These are phyloP conservation scores for Russula olivacea DNA, from an alignment of 768 basidiomycete genomes.

Conservation along the genomic window DNA sequence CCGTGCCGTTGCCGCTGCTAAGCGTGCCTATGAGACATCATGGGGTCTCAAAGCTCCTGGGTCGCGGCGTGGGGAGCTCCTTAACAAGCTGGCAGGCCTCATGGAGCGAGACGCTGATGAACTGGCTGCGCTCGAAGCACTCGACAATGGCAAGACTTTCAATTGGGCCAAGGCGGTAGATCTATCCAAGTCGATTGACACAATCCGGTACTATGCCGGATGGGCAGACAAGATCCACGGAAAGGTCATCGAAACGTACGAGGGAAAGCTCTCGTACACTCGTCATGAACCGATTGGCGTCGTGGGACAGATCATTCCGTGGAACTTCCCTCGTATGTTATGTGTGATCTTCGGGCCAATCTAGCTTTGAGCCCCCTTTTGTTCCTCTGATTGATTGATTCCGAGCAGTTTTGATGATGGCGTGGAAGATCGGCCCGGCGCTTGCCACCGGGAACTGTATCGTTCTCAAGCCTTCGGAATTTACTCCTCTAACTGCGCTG, in stretches of 20 bases:
- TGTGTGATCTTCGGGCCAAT: conserved; percentile 17
- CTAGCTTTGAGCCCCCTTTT: not conserved
- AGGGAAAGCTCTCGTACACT: conserved; percentile 50
- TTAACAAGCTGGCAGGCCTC: conserved; percentile 58
- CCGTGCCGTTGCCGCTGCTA: conserved; percentile 61
- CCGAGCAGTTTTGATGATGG: conserved; percentile 43
- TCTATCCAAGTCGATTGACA: conserved; percentile 41
- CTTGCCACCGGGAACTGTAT: conserved; percentile 59
- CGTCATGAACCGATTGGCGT: conserved; percentile 57
- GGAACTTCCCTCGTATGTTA: conserved; percentile 50
- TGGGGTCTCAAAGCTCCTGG: conserved; percentile 69
- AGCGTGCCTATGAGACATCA: conserved; percentile 52
- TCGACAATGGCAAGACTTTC: conserved; percentile 64
- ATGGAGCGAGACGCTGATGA: conserved; percentile 58
- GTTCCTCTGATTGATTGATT: too few relatives aligned
- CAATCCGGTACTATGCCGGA: conserved; percentile 80
- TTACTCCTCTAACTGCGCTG: conserved; percentile 54
- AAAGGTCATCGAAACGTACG: conserved; percentile 60
- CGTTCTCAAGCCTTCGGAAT: conserved; percentile 60
- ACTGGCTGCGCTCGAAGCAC: conserved; percentile 65
- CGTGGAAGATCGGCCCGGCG: conserved; percentile 60
- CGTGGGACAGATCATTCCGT: conserved; percentile 57
- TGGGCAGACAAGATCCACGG: conserved; percentile 85
- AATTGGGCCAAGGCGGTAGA: conserved; percentile 44
- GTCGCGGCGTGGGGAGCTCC: conserved; percentile 44